phyloP scores from a whole-genome alignment of 768 basidiomycete species.

The Russula sp. region DNA sequence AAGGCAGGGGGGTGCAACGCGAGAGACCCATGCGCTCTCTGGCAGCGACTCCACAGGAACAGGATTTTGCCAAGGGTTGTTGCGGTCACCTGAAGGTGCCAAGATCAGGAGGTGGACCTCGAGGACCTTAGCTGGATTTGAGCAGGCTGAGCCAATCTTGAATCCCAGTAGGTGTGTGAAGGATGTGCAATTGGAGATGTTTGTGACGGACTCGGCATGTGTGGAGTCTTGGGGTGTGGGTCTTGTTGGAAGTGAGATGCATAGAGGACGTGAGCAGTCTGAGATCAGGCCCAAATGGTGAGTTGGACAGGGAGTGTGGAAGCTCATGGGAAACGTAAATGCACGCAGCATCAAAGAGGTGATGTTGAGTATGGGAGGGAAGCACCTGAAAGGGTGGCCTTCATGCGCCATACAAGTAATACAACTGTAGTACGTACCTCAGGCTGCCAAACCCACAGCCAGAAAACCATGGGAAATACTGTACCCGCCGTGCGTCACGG shows the following conservation, averaged over 20 bases:
- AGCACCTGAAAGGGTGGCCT: too few relatives aligned
- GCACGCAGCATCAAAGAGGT: slow-evolving; percentile 64
- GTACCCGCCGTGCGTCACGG: too few relatives aligned
- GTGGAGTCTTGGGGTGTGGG: slow-evolving; percentile 47
- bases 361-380: slow-evolving; percentile 53
- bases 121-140: slow-evolving; percentile 28
- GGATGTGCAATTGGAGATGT: slow-evolving; percentile 56
- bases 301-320: slow-evolving; percentile 43
- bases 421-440: too few relatives aligned
- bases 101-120: slow-evolving; percentile 6
- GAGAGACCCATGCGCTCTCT: slow-evolving; percentile 22
- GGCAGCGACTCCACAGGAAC: slow-evolving; percentile 22
- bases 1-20: slow-evolving; percentile 31
- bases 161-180: slow-evolving; percentile 53
- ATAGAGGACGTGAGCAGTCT: slow-evolving; percentile 41
- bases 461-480: too few relatives aligned
- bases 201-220: slow-evolving; percentile 32
- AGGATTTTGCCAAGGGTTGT: slow-evolving; percentile 14
- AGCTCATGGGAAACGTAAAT: slow-evolving; percentile 50
- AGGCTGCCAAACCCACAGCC: too few relatives aligned
- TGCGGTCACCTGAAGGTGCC: slow-evolving; percentile 12
- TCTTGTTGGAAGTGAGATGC: slow-evolving; percentile 32
- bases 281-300: slow-evolving; percentile 72
- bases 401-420: too few relatives aligned
- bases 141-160: slow-evolving; percentile 38